phyloP scores from a whole-genome alignment of 2,329 filamentous ascomycete species.

The Fusarium sp. region DNA sequence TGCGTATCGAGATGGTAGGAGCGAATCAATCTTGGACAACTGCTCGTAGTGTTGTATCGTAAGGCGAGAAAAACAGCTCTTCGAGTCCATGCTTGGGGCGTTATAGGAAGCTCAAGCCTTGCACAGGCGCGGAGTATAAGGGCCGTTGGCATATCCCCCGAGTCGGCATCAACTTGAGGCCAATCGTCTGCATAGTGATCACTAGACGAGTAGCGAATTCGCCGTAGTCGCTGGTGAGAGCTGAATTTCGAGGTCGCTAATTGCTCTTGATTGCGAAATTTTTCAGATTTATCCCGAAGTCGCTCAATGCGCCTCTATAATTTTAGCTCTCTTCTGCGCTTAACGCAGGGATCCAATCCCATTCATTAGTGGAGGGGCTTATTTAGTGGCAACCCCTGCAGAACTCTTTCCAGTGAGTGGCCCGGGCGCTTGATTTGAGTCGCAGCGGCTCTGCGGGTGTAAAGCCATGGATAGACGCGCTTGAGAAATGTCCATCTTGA shows the following conservation, averaged over 20 bases:
- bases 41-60: constrained; percentile 10
- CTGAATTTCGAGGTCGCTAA: not conserved
- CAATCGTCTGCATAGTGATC: constrained; percentile 34
- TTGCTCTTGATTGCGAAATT: constrained; percentile 2
- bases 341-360: not conserved
- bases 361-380: not conserved
- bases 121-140: constrained; percentile 36
- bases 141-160: constrained; percentile 39
- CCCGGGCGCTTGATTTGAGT: constrained; percentile 22
- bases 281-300: constrained; percentile 32
- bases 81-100: constrained; percentile 25
- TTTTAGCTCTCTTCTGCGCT: constrained; percentile 28
- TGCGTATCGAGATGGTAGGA: constrained; percentile 14
- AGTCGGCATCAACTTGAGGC: constrained; percentile 30
- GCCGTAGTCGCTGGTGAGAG: not conserved
- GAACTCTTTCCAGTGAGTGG: constrained; percentile 31
- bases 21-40: constrained; percentile 7
- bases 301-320: constrained; percentile 23
- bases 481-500: constrained; percentile 25
- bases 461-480: constrained; percentile 10
- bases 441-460: constrained; percentile 19
- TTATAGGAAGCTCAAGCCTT: constrained; percentile 33
- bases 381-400: not conserved
- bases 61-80: constrained; percentile 18
- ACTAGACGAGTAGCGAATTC: constrained; percentile 4